Conservation (phyloP, 2,329 filamentous ascomycete species). For the Diplodia sapinea region DNA sequence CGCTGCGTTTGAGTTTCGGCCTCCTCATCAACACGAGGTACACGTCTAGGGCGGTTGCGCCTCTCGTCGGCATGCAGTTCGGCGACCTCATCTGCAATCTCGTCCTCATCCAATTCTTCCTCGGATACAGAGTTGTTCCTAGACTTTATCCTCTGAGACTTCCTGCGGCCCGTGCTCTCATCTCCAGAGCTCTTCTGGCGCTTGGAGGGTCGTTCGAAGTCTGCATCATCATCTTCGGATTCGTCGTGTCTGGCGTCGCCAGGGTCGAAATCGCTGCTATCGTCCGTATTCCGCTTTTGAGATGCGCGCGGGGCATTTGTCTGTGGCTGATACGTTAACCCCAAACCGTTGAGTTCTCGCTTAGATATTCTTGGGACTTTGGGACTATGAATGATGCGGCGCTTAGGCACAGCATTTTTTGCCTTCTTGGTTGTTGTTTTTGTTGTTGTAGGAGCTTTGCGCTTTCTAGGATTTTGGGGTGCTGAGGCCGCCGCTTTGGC, state of each 20-base stretch:
- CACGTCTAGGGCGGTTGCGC: conserved; percentile 45
- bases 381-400: not conserved
- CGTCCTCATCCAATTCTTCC: conserved; percentile 51
- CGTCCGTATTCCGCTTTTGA: conserved; percentile 49
- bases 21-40: conserved; percentile 44
- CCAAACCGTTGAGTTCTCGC: not conserved
- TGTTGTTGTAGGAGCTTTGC: not conserved
- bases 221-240: conserved; percentile 58
- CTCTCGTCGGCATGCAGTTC: conserved; percentile 62
- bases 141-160: conserved; percentile 42
- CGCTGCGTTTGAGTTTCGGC: conserved; percentile 60
- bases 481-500: not conserved
- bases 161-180: conserved; percentile 15
- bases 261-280: conserved; percentile 69
- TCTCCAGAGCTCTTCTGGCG: conserved; percentile 46
- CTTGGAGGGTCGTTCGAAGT: conserved; percentile 55
- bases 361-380: not conserved
- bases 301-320: conserved; percentile 2
- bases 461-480: not conserved
- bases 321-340: not conserved
- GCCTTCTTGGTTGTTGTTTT: not conserved
- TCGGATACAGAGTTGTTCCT: conserved; percentile 52
- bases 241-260: conserved; percentile 61
- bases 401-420: not conserved
- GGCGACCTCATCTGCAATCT: conserved; percentile 63